These are phyloP conservation scores for Hylodesmum podocarpum DNA, from an alignment of 306 rosid genomes.

Conservation along the genomic window DNA sequence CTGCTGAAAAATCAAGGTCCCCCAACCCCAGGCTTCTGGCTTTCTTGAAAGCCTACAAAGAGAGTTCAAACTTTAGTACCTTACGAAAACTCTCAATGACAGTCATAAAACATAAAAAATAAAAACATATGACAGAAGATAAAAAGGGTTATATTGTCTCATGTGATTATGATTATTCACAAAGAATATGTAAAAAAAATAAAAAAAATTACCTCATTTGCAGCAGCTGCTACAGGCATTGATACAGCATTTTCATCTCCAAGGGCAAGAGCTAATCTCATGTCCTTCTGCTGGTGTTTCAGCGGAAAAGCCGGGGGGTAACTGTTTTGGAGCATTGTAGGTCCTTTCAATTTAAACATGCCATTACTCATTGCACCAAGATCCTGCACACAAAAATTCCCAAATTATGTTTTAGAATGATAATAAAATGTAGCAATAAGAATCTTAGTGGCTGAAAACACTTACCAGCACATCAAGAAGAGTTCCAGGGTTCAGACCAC, in stretches of 20 bases:
- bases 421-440: constrained; percentile 5
- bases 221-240: constrained; percentile 87
- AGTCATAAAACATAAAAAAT: neutral
- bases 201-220: constrained; percentile 64
- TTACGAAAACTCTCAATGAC: neutral
- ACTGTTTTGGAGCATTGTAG: constrained; percentile 60
- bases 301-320: constrained; percentile 84
- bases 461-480: constrained; percentile 83
- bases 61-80: constrained; percentile 6
- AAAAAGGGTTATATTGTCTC: neutral
- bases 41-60: constrained; percentile 75
- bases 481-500: constrained; percentile 66
- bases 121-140: neutral
- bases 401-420: constrained; percentile 11
- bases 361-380: constrained; percentile 67
- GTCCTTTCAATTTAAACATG: constrained; percentile 84
- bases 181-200: neutral
- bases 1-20: constrained; percentile 82
- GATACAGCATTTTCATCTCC: constrained; percentile 72
- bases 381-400: constrained; percentile 52
- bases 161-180: neutral
- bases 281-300: constrained; percentile 92
- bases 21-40: constrained; percentile 82
- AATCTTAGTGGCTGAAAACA: neutral
- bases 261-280: constrained; percentile 86